phyloP scores from a whole-genome alignment of 2,329 filamentous ascomycete species.

The Cladosporium sphaerospermum region DNA sequence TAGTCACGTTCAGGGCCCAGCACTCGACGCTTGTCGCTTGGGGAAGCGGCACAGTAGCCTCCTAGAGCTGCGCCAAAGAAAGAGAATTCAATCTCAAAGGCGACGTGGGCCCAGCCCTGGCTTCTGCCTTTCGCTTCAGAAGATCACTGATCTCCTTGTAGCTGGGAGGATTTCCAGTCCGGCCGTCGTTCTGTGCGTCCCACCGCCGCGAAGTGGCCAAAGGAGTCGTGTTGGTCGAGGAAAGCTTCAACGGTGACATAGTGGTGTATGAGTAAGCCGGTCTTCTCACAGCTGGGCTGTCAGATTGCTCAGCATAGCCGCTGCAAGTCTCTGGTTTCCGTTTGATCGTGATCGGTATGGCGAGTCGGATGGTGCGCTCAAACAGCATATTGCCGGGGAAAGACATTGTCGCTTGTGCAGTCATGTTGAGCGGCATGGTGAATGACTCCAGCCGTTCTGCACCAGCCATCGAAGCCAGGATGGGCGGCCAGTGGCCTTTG shows the following conservation, averaged over 20 bases:
- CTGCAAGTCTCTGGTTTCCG: conserved; percentile 18
- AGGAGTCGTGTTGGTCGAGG: not conserved
- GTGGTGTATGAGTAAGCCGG: not conserved
- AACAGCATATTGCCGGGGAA: conserved; percentile 17
- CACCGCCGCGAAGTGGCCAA: not conserved
- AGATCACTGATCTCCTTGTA: conserved; percentile 1
- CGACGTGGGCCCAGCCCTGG: not conserved
- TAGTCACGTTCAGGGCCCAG: not conserved
- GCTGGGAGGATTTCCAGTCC: not conserved
- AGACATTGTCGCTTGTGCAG: conserved; percentile 13
- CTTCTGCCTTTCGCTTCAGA: conserved; percentile 4
- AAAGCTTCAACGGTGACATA: not conserved
- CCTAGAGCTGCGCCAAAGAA: conserved; percentile 8
- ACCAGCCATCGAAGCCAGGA: conserved; percentile 15
- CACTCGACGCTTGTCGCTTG: not conserved
- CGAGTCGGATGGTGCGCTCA: conserved; percentile 19
- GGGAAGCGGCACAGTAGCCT: not conserved
- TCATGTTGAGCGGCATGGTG: conserved; percentile 21
- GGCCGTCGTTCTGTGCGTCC: not conserved
- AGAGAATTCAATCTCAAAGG: conserved; percentile 8
- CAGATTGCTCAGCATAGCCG: not conserved
- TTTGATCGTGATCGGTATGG: conserved; percentile 21
- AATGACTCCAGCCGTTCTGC: conserved; percentile 19
- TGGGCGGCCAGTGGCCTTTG: conserved; percentile 16
- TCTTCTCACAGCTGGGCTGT: not conserved